Conservation (phyloP, 306 rosid species). For the Corylus heterophylla region DNA sequence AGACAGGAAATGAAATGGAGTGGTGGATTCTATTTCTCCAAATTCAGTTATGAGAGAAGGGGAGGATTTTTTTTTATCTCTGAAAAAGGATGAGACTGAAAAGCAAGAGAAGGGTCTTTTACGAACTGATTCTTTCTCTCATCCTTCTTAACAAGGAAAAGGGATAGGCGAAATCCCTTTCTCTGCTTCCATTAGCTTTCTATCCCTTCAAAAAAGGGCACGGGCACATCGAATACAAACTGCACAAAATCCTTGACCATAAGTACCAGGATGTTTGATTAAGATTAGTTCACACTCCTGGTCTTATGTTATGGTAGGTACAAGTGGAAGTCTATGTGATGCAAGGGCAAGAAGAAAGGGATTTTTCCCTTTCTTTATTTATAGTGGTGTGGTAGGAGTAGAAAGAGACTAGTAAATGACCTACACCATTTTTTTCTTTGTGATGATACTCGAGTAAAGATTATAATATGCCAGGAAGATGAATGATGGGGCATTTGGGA, state of each 20-base stretch:
- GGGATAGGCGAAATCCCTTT: not conserved
- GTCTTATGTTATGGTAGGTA: not conserved
- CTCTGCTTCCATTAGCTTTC: not conserved
- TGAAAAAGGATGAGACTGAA: not conserved
- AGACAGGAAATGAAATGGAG: too few species aligned
- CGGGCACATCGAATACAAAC: too few species aligned
- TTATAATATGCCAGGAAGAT: too few species aligned
- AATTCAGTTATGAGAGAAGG: not conserved
- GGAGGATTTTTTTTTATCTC: not conserved
- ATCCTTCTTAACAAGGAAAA: not conserved
- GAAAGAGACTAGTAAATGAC: too few species aligned
- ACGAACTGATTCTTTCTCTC: not conserved
- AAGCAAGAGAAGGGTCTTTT: not conserved
- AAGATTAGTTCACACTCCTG: not conserved
- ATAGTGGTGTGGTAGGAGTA: too few species aligned
- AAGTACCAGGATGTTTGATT: too few species aligned
- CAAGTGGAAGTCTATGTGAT: not conserved
- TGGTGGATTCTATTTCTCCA: not conserved
- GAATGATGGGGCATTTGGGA: too few species aligned
- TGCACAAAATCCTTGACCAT: too few species aligned
- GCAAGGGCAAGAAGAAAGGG: not conserved
- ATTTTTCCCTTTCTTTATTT: not conserved
- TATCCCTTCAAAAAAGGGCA: too few species aligned
- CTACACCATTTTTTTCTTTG: too few species aligned
- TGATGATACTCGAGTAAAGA: too few species aligned